phyloP scores from a whole-genome alignment of 768 basidiomycete species.

The Lactarius sp. region DNA sequence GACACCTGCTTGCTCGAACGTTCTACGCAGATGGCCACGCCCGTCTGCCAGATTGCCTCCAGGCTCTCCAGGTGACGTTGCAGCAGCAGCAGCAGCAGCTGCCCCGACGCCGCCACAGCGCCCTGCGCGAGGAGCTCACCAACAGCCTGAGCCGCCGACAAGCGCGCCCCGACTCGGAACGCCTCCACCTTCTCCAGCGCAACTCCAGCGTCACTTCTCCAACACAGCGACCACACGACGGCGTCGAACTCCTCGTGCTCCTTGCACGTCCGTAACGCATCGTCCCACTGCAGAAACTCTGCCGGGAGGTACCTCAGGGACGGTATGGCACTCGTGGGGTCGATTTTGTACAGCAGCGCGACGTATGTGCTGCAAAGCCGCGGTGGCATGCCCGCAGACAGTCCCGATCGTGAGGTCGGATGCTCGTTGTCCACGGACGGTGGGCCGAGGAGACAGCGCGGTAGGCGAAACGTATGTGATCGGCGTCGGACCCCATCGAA shows the following conservation, averaged over 20 bases:
- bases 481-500: too few relatives aligned
- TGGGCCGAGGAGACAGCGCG: slow-evolving; percentile 37
- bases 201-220: slow-evolving; percentile 52
- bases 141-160: slow-evolving; percentile 44
- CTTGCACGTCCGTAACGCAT: slow-evolving; percentile 63
- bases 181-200: slow-evolving; percentile 64
- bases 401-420: slow-evolving; percentile 30
- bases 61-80: slow-evolving; percentile 43
- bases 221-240: slow-evolving; percentile 74
- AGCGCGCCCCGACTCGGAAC: slow-evolving; percentile 49
- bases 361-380: slow-evolving; percentile 62
- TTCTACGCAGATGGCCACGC: slow-evolving; percentile 64
- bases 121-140: slow-evolving; percentile 34
- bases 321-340: slow-evolving; percentile 57
- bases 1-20: slow-evolving; percentile 40
- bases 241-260: slow-evolving; percentile 62
- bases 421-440: slow-evolving; percentile 39
- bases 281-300: slow-evolving; percentile 50
- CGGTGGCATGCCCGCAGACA: slow-evolving; percentile 45
- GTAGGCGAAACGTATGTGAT: too few relatives aligned
- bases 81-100: slow-evolving; percentile 32
- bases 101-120: not conserved
- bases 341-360: slow-evolving; percentile 64
- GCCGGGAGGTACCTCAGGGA: slow-evolving; percentile 53
- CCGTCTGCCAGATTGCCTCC: slow-evolving; percentile 53